Evolutionary conservation across 352 stramenopile species (phyloP), one percentile per base, ranked within the genome.

Genomic region (Globisporangium ultimum): DNA sequence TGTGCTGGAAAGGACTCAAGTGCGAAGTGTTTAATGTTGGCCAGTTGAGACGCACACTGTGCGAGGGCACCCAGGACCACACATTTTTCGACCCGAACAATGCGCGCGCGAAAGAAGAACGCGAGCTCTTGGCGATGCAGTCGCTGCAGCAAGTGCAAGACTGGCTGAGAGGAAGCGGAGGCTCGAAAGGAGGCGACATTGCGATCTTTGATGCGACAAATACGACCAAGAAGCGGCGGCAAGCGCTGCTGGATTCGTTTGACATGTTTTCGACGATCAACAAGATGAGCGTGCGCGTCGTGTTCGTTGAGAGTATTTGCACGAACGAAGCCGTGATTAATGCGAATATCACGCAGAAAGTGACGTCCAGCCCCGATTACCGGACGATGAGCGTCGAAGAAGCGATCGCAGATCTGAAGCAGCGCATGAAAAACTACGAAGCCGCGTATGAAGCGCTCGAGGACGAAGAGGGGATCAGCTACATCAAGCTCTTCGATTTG

Each of bases 301-400:
- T 98, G 48, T 97, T 98, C 69, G 72, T 98, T 14, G 94, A 98
- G 67, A 93, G 76, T 42, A 95, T 98, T 56, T 97, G 91, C 71
- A 94, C 95, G 55, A 91, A 95, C 61, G 88, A 97, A 54, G 84
- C 88, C 2, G 88, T 97, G 64, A 89, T 95, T 55, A 80, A 86
- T 22, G 78, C 78, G 32, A 94, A 92, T 55, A 90, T 96, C 43
- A 76, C 75, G 45, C 83, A 93, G 53, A 91, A 90, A 52, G 67
- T 93, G 24, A 70, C 74, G 48, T 80, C 67, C 41, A 91, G 77
- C 49, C 89, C 89, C 3, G 89, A 97, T 67, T 97, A 94, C 72
- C 62, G 72, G 42, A 62, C 80, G 62, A 83, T 93, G 81, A 80
- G 69, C 18, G 66, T 77, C 15, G 80, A 91, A 6, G 76, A 88